Conservation (phyloP, 306 rosid genomes). For the Benincasa hispida region DNA sequence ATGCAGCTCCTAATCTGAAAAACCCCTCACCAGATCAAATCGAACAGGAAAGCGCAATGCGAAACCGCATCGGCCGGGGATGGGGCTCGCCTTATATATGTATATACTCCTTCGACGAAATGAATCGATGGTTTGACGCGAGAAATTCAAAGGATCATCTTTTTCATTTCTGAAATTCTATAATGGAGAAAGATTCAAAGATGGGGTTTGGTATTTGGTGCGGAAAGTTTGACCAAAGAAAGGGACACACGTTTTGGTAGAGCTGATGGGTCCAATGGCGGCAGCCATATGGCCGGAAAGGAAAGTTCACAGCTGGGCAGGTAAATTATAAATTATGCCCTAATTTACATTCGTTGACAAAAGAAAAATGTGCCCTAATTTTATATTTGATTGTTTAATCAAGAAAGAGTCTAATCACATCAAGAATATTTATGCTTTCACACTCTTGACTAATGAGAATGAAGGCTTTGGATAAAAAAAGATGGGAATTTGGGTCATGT, state of each 20-base stretch:
- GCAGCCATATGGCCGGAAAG: not conserved
- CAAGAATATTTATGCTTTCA: not conserved
- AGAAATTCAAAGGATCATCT: not conserved
- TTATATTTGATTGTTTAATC: not conserved
- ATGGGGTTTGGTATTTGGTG: constrained; percentile 10
- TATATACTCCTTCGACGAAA: not conserved
- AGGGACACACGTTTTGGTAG: not conserved
- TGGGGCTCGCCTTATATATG: not conserved
- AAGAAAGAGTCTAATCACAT: not conserved
- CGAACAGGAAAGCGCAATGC: not conserved
- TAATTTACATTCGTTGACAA: not conserved
- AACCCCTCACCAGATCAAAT: not conserved
- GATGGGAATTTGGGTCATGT: too few species aligned
- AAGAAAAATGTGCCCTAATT: not conserved
- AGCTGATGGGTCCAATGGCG: not conserved
- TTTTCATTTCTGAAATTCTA: not conserved
- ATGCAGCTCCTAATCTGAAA: not conserved
- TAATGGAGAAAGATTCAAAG: not conserved
- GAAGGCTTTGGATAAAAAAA: too few species aligned
- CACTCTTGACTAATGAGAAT: not conserved
- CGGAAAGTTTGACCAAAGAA: constrained; percentile 15
- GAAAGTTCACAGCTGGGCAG: not conserved
- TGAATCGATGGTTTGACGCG: not conserved
- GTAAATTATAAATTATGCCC: not conserved
- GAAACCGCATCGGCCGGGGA: not conserved